Conservation (phyloP, 1,139 yeast genomes). For the Kluyveromyces sp. region DNA sequence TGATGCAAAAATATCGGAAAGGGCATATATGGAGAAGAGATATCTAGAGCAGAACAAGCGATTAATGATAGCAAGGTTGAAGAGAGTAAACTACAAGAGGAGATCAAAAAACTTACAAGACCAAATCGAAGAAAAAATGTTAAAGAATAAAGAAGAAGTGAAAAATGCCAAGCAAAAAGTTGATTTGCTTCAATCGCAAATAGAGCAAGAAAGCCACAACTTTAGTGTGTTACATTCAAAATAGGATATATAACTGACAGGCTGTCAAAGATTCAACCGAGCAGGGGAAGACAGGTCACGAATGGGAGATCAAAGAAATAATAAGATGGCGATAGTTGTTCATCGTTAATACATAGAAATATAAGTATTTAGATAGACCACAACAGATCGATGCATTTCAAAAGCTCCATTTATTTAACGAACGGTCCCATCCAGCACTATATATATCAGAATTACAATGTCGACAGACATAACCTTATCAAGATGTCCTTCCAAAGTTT, state of each 20-base stretch:
- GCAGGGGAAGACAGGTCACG: conserved; percentile 18
- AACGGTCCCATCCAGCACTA: conserved; percentile 80
- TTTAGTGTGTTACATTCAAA: conserved; percentile 13
- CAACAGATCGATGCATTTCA: not conserved
- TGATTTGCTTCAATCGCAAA: conserved; percentile 25
- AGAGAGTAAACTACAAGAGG: conserved; percentile 31
- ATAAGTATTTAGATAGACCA: not conserved
- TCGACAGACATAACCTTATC: conserved; percentile 75
- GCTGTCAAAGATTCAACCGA: conserved; percentile 17
- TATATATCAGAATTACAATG: conserved; percentile 38
- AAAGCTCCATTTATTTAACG: conserved; percentile 56
- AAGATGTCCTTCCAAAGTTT: conserved; percentile 50
- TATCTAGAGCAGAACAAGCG: conserved; percentile 50
- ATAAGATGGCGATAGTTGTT: not conserved
- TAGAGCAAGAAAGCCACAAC: conserved; percentile 20
- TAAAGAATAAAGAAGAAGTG: conserved; percentile 18
- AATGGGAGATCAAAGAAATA: conserved; percentile 6
- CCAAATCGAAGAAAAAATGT: conserved; percentile 10
- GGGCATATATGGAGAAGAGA: conserved; percentile 60
- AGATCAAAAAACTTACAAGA: conserved; percentile 28
- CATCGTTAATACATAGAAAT: no score
- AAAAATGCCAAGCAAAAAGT: conserved; percentile 26
- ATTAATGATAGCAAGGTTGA: conserved; percentile 44
- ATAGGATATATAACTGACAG: conserved; percentile 13
- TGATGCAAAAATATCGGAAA: conserved; percentile 43